phyloP scores from a whole-genome alignment of 148 eudicot species.

The Silene latifolia region DNA sequence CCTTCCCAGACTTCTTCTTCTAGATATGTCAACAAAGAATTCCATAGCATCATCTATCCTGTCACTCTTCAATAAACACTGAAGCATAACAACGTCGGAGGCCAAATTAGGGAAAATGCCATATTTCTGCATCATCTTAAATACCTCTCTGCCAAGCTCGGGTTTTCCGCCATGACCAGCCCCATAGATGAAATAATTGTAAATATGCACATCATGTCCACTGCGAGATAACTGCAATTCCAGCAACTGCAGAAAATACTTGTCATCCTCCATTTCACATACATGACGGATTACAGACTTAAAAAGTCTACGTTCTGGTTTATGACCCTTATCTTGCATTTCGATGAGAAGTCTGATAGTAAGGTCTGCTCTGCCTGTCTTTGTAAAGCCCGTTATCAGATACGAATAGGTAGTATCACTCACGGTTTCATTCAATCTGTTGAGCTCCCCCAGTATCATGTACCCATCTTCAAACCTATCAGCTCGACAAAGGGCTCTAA shows the following conservation, averaged over 20 bases:
- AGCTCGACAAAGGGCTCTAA: slow-evolving; percentile 56
- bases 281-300: slow-evolving; percentile 45
- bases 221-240: slow-evolving; percentile 53
- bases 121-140: slow-evolving; percentile 45
- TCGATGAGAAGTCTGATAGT: slow-evolving; percentile 67
- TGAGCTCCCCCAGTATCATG: slow-evolving; percentile 49
- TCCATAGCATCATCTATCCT: slow-evolving; percentile 54
- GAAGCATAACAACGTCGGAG: slow-evolving; percentile 51
- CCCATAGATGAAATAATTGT: slow-evolving; percentile 63
- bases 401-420: slow-evolving; percentile 41
- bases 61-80: slow-evolving; percentile 44
- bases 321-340: slow-evolving; percentile 86
- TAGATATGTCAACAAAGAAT: slow-evolving; percentile 38
- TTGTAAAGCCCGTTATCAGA: slow-evolving; percentile 59
- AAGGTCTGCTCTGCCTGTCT: slow-evolving; percentile 52
- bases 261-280: slow-evolving; percentile 50
- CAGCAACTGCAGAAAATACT: slow-evolving; percentile 48
- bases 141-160: slow-evolving; percentile 59
- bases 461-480: slow-evolving; percentile 71
- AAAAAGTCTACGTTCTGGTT: slow-evolving; percentile 36
- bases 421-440: slow-evolving; percentile 34
- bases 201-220: slow-evolving; percentile 28
- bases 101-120: slow-evolving; percentile 39
- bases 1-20: slow-evolving; percentile 35
- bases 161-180: slow-evolving; percentile 64